Evolutionary conservation across 176 grass and related monocot species (phyloP).

Genomic region (Melocanna baccifera): DNA sequence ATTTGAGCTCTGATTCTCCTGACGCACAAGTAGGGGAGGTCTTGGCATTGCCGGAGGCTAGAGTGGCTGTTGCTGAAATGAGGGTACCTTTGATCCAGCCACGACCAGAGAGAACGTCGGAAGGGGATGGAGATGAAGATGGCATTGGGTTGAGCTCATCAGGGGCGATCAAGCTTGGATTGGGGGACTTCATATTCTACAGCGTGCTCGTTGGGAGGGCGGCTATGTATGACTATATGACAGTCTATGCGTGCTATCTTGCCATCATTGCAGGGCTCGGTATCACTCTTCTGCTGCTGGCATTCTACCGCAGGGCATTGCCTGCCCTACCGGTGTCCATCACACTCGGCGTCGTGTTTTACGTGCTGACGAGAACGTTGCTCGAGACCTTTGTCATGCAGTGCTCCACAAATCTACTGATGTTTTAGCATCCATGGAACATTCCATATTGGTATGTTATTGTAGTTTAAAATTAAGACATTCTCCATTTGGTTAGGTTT

Average conservation of each 20-base stretch:
- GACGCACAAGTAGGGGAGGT: not conserved
- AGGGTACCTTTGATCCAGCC: constrained; percentile 50
- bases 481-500: not conserved
- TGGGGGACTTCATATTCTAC: constrained; percentile 98
- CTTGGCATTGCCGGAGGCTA: constrained; percentile 20
- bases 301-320: constrained; percentile 54
- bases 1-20: constrained; percentile 22
- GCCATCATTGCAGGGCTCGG: constrained; percentile 73
- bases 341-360: constrained; percentile 70
- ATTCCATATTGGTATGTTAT: constrained; percentile 19
- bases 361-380: constrained; percentile 75
- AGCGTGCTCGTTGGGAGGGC: constrained; percentile 86
- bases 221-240: constrained; percentile 89
- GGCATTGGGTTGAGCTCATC: constrained; percentile 73
- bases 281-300: constrained; percentile 47
- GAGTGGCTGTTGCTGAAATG: constrained; percentile 44
- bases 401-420: constrained; percentile 70
- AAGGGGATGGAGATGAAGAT: constrained; percentile 44
- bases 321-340: constrained; percentile 62
- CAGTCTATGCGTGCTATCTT: constrained; percentile 74
- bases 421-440: constrained; percentile 71
- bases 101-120: constrained; percentile 5
- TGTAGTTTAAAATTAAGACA: not conserved
- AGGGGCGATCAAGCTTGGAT: constrained; percentile 82
- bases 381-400: constrained; percentile 60